Conservation (phyloP, 208 protist genomes). For the Giardia duodenalis region DNA sequence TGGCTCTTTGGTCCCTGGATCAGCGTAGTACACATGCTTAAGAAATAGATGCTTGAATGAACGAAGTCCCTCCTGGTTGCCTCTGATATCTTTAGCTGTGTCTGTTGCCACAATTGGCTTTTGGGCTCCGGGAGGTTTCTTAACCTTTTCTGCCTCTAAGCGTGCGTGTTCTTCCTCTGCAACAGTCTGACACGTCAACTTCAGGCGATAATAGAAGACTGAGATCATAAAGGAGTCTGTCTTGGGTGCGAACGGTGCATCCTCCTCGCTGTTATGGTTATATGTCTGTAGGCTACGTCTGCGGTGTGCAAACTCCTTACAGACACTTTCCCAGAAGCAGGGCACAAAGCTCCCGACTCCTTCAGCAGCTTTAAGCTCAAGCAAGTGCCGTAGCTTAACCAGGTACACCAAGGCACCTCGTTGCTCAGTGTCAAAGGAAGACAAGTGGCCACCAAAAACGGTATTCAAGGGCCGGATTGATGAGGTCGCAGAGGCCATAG, state of each 20-base stretch:
- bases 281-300: background rate
- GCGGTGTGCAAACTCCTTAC: background rate
- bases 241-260: background rate
- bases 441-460: background rate
- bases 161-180: background rate
- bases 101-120: background rate
- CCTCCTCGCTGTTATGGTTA: background rate
- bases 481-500: background rate
- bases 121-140: background rate
- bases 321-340: background rate
- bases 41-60: background rate
- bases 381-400: background rate
- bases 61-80: background rate
- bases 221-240: background rate
- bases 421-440: background rate
- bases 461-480: background rate
- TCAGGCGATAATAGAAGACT: background rate
- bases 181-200: background rate
- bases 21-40: background rate
- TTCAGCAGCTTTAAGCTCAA: background rate
- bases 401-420: background rate
- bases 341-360: background rate
- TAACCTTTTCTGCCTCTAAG: background rate
- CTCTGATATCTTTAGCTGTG: background rate
- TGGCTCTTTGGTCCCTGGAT: background rate